Evolutionary conservation across 129 eudicot species (phyloP), one percentile per base, ranked within the genome.

Genomic region (Tagetes patula): DNA sequence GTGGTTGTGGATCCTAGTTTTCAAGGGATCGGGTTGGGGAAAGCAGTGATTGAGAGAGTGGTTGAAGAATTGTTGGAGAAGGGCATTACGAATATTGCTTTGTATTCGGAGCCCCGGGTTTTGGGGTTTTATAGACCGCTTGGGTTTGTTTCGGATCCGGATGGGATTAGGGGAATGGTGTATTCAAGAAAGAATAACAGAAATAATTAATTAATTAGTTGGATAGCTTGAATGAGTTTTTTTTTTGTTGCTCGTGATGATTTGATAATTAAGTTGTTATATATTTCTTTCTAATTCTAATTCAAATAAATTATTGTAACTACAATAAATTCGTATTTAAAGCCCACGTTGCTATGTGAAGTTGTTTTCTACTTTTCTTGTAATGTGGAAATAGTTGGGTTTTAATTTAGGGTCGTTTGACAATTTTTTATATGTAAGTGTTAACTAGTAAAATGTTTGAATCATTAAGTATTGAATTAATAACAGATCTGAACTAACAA

Each of bases 1-100:
- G 98, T 94, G 58, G 96, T 94, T 52, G 98, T 94, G 84, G 98
- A 94, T 71, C 98, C 98, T 13, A 87, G 79, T n/a, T 94, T 85
- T 63, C 98, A 94, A 64, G 97, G 98, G 78, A 63, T 88, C 5
- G 98, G 97, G 5, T 64, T 94, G 68, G 98, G 98, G 73, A 94
- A 94, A 81, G 98, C 92, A 40, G 95, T 94, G 82, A 88, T 94
- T 84, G 98, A 94, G 76, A 77, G 98, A 32, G 33, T 94, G 75
- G 70, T 90, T 58, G 86, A 77, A 54, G 90, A 75, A 77, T 69
- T 94, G 89, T 54, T 84, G 41, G 62, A 71, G 3, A 90, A 86
- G 64, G 98, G 98, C 80, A 90, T 94, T 39, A 87, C 71, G 4
- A 94, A 94, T 45, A 90, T 94, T 58, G 98, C 96, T 1, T 49